Evolutionary conservation across 495 filamentous ascomycete species (phyloP), one percentile per base, ranked within the genome.

Genomic region (Talaromyces proteolyticus): DNA sequence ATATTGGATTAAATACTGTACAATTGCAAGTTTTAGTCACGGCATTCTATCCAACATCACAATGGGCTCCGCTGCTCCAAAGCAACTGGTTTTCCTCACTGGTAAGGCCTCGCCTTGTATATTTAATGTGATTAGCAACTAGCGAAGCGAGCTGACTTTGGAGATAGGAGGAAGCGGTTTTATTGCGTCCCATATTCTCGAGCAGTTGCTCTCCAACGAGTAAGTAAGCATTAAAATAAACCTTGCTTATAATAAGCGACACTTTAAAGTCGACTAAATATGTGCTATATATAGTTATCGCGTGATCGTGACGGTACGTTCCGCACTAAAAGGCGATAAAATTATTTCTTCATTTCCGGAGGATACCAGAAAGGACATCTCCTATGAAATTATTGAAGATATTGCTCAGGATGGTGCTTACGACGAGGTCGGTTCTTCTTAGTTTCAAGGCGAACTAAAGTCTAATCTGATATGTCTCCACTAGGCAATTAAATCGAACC

Each of bases 241-340:
- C 2, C 26, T 22, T 37, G 8, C 10, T 21, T 6, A 25, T 23
- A n/a, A 37, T 37, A 34, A 10, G 29, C 29, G 4, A 34, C 10
- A 3, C 20, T n/a, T n/a, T 47, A 12, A 43, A 25, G 18, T 26
- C 54, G 12, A 25, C n/a, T n/a, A 56, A 46, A 50, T 18, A 21
- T 4, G 3, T 24, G 11, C 10, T 1, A 14, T 25, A n/a, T 38
- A 17, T 39, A 75, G 65, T 6, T 86, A 91, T 62, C 80, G 79
- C 37, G 88, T 93, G 11, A 80, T 93, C 14, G 88, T 90, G 5
- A 95, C 88, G 4, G 91, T 96, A 42, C 79, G 91, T 40, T 84
- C 80, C 3, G 75, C 86, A 44, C 79, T 80, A 18, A 96, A 96
- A 62, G 91, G 85, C 17, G 67, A 87, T 42, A 80, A 73, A 50